Percentiles rank a stretch among this genome's conserved stretches.
These are phyloP conservation scores for Aspergillus kassunensis DNA, from an alignment of 495 filamentous ascomycete genomes.

Conservation along the genomic window DNA sequence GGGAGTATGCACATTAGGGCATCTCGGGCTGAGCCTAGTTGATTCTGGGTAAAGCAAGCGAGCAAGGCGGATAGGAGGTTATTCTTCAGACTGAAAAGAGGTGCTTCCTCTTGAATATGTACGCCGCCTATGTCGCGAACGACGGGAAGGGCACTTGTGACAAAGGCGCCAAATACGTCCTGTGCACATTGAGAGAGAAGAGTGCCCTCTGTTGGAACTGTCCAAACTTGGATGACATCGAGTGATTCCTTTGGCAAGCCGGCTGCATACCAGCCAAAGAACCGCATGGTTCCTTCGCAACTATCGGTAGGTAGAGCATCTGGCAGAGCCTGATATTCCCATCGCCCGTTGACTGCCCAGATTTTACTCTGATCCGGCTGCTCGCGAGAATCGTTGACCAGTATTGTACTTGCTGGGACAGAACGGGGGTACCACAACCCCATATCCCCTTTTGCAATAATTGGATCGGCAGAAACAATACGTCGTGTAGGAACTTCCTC, in stretches of 20 bases:
- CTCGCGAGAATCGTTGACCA: too few relatives aligned
- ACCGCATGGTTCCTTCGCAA: background rate
- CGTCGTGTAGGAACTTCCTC: background rate
- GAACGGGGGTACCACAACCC: background rate
- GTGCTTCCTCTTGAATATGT: background rate
- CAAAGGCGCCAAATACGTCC: background rate
- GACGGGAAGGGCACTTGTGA: background rate
- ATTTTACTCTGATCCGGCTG: background rate
- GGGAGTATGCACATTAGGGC: background rate
- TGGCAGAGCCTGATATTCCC: background rate
- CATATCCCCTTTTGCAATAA: background rate
- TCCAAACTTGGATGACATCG: background rate
- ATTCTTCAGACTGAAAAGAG: background rate
- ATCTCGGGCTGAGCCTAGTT: background rate
- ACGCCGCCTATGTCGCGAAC: background rate
- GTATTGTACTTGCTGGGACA: background rate
- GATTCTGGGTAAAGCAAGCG: background rate
- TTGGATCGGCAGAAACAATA: background rate
- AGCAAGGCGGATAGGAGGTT: background rate
- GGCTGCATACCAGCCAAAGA: background rate
- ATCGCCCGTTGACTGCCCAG: background rate
- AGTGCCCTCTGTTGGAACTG: background rate
- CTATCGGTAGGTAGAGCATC: background rate
- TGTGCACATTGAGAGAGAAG: background rate
- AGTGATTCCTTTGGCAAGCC: background rate